phyloP scores from a whole-genome alignment of 2,329 filamentous ascomycete species.

The Nigrospora osmanthi region DNA sequence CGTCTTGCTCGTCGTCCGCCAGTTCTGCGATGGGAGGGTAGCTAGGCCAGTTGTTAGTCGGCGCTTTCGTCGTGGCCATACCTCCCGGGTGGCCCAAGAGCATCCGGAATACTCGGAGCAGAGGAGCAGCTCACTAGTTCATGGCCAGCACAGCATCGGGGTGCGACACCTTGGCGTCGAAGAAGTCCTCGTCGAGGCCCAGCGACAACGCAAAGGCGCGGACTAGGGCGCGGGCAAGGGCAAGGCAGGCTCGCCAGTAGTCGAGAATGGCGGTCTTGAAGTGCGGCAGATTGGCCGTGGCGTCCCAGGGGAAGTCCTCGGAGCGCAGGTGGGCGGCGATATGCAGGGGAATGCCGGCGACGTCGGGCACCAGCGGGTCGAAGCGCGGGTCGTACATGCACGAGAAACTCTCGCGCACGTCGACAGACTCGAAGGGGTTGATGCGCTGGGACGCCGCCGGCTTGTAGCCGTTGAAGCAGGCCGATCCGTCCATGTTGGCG shows the following conservation, averaged over 20 bases:
- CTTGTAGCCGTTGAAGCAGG: slow-evolving; percentile 29
- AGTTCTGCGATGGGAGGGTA: slow-evolving; percentile 26
- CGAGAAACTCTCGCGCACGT: slow-evolving; percentile 25
- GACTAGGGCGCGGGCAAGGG: slow-evolving; percentile 27
- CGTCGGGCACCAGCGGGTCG: slow-evolving; percentile 17
- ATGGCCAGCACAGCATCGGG: slow-evolving; percentile 25
- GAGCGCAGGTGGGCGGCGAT: background rate
- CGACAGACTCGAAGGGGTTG: slow-evolving; percentile 15
- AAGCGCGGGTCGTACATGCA: slow-evolving; percentile 22
- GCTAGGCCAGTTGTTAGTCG: slow-evolving; percentile 17
- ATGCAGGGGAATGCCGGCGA: slow-evolving; percentile 13
- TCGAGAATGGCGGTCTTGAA: slow-evolving; percentile 26
- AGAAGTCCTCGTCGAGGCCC: slow-evolving; percentile 28
- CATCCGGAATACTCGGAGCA: slow-evolving; percentile 22
- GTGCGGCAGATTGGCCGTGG: slow-evolving; percentile 17
- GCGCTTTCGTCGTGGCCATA: background rate
- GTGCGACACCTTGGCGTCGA: slow-evolving; percentile 24
- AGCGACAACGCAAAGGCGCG: slow-evolving; percentile 31
- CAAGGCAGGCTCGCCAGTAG: slow-evolving; percentile 26
- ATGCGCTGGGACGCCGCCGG: slow-evolving; percentile 19
- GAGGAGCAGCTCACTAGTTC: slow-evolving; percentile 18
- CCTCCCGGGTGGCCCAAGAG: background rate
- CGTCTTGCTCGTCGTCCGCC: background rate
- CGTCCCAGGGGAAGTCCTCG: slow-evolving; percentile 17
- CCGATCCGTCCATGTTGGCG: slow-evolving; percentile 26